Conservation (phyloP, 1,284 basidiomycete genomes). For the Gomphus bonarii region DNA sequence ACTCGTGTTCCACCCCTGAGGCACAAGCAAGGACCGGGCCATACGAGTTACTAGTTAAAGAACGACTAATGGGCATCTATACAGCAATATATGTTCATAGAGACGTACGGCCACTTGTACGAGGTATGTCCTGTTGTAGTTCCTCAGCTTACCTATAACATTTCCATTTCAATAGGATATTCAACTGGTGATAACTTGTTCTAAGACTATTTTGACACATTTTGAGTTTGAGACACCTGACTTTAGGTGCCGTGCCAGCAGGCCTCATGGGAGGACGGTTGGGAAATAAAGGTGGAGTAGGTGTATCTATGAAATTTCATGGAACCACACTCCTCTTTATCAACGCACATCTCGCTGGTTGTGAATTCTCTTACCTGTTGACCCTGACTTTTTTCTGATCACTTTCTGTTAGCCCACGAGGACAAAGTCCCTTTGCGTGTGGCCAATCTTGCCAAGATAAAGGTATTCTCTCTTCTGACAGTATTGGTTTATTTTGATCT, state of each 20-base stretch:
- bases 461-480: slow-evolving; percentile 30
- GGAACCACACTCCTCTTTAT: slow-evolving; percentile 72
- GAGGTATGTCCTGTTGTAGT: slow-evolving; percentile 29
- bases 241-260: slow-evolving; percentile 51
- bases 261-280: slow-evolving; percentile 82
- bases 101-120: slow-evolving; percentile 49
- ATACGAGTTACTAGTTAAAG: slow-evolving; percentile 74
- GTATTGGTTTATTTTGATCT: not conserved
- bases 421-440: slow-evolving; percentile 58
- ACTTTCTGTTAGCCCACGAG: slow-evolving; percentile 52
- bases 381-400: not conserved
- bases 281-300: slow-evolving; percentile 82
- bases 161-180: not conserved
- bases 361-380: slow-evolving; percentile 12
- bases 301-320: slow-evolving; percentile 68
- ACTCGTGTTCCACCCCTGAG: slow-evolving; percentile 25
- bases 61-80: slow-evolving; percentile 84
- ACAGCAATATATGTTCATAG: slow-evolving; percentile 63
- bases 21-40: slow-evolving; percentile 47
- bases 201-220: not conserved
- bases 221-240: not conserved
- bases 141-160: not conserved
- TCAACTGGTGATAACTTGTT: slow-evolving; percentile 2
- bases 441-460: slow-evolving; percentile 66
- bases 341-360: slow-evolving; percentile 82